Conservation (phyloP, 148 eudicot genomes). For the Rhododendron ferrugineum region DNA sequence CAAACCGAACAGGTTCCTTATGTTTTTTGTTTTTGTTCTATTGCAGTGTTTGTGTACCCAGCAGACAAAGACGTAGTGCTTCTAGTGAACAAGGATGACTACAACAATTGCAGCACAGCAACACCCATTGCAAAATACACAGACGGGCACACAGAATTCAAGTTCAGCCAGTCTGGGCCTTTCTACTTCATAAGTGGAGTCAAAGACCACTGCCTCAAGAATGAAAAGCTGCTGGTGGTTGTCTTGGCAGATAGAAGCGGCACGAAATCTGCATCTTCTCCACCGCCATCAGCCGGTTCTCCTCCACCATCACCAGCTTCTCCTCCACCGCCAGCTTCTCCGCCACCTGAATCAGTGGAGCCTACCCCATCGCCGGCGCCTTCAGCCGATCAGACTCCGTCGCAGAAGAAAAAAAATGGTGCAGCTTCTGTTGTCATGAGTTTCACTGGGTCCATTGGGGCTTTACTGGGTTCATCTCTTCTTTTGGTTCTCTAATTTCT, state of each 20-base stretch:
- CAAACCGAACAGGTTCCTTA: too few species aligned
- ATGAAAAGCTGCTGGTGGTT: conserved; percentile 57
- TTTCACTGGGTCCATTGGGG: conserved; percentile 40
- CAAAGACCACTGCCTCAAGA: conserved; percentile 59
- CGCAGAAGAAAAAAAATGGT: conserved; percentile 7
- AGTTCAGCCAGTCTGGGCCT: conserved; percentile 60
- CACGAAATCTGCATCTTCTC: background rate
- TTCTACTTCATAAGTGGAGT: conserved; percentile 84
- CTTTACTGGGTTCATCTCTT: conserved; percentile 46
- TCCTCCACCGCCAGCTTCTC: conserved; percentile 20
- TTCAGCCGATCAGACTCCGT: background rate
- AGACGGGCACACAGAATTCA: conserved; percentile 64
- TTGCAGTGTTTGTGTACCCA: conserved; percentile 58
- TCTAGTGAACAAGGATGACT: conserved; percentile 58
- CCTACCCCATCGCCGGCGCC: background rate
- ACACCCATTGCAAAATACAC: conserved; percentile 39
- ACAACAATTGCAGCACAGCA: conserved; percentile 54
- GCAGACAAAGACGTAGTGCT: conserved; percentile 60
- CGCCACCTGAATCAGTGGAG: too few species aligned
- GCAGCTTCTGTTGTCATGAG: conserved; percentile 27
- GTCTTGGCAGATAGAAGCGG: conserved; percentile 66
- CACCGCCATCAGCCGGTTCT: conserved; percentile 13
- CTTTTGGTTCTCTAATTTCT: conserved; percentile 38
- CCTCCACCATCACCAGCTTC: conserved; percentile 20
- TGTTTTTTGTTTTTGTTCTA: background rate